Evolutionary conservation across 331 rosid genomes (phyloP).

Genomic region (Phaseolus coccineus): DNA sequence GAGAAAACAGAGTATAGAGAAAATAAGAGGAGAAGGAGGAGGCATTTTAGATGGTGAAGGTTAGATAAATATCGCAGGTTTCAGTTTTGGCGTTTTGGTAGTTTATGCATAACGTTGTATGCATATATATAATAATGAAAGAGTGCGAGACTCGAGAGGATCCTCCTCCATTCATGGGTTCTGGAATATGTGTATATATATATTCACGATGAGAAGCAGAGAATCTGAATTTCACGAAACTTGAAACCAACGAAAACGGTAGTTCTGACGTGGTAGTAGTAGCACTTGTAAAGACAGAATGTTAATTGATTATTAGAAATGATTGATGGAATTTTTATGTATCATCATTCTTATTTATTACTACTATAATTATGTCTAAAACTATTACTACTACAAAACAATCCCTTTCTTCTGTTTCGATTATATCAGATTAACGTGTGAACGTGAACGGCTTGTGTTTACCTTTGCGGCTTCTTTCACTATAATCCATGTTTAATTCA

Average conservation of each 20-base stretch:
- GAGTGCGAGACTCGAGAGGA: not conserved
- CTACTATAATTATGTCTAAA: too few species aligned
- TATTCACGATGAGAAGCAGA: not conserved
- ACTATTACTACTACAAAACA: not conserved
- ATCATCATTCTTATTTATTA: too few species aligned
- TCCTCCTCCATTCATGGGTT: not conserved
- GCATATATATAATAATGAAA: too few species aligned
- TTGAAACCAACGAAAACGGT: constrained; percentile 23
- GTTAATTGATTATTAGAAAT: too few species aligned
- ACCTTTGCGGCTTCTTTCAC: not conserved
- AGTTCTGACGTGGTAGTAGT: not conserved
- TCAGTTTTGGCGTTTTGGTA: not conserved
- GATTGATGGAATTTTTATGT: too few species aligned
- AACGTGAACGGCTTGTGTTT: not conserved
- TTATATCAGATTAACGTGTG: not conserved
- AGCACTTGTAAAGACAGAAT: too few species aligned
- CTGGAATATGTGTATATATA: not conserved
- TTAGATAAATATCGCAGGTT: not conserved
- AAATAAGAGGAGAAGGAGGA: not conserved
- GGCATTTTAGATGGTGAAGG: constrained; percentile 49
- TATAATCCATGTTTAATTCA: not conserved
- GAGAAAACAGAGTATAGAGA: constrained; percentile 46
- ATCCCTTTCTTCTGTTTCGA: not conserved
- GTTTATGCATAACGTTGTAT: constrained; percentile 1
- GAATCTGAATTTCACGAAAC: constrained; percentile 44